Conservation (phyloP, 129 eudicot genomes). For the Sambucus nigra region DNA sequence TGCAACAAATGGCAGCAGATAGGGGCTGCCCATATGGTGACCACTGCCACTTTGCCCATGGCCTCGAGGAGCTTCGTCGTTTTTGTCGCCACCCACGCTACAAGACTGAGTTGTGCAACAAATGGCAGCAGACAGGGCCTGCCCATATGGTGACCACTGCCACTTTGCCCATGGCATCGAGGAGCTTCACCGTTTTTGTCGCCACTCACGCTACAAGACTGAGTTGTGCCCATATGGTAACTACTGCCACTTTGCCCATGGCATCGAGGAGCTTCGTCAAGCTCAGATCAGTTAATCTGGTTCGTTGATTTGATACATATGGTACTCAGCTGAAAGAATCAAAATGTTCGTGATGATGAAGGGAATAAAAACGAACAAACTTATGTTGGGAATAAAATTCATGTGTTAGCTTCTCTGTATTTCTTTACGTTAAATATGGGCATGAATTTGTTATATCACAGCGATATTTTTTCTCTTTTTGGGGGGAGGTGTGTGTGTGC, state of each 20-base stretch:
- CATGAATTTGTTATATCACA: too few relatives aligned
- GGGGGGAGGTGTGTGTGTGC: too few relatives aligned
- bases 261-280: not conserved
- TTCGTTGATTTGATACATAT: not conserved
- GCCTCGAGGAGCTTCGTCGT: slow-evolving; percentile 79
- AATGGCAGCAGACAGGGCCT: slow-evolving; percentile 72
- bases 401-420: too few relatives aligned
- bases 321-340: not conserved
- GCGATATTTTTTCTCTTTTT: too few relatives aligned
- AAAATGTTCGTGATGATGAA: too few relatives aligned
- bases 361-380: too few relatives aligned
- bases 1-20: slow-evolving; percentile 98
- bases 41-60: slow-evolving; percentile 90
- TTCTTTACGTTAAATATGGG: too few relatives aligned
- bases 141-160: slow-evolving; percentile 97
- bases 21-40: slow-evolving; percentile 88
- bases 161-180: slow-evolving; percentile 87
- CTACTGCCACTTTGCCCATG: too few relatives aligned
- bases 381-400: too few relatives aligned
- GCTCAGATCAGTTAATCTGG: not conserved
- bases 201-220: slow-evolving; percentile 44
- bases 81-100: slow-evolving; percentile 93
- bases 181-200: too few relatives aligned
- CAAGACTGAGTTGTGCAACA: slow-evolving; percentile 96
- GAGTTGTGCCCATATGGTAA: not conserved